phyloP scores from a whole-genome alignment of 2,329 filamentous ascomycete species.

The Lizonia empirigonia region DNA sequence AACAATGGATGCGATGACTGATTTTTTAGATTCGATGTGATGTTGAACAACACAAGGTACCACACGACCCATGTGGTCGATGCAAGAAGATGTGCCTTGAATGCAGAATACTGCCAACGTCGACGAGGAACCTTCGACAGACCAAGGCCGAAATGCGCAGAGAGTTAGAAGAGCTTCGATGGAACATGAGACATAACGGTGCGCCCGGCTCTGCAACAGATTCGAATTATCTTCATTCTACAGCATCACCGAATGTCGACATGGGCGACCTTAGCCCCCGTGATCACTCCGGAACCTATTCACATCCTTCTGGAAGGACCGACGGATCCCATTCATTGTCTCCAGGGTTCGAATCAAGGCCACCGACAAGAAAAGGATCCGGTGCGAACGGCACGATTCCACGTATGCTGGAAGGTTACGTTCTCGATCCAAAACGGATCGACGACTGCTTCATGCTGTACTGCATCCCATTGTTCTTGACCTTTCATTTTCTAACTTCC shows the following conservation, averaged over 20 bases:
- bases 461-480: neutral
- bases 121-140: slow-evolving; percentile 45
- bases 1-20: slow-evolving; percentile 15
- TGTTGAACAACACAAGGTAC: slow-evolving; percentile 47
- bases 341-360: slow-evolving; percentile 36
- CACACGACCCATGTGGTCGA: slow-evolving; percentile 44
- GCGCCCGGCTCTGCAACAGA: slow-evolving; percentile 24
- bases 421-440: slow-evolving; percentile 42
- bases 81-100: slow-evolving; percentile 47
- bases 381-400: slow-evolving; percentile 28
- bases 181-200: slow-evolving; percentile 41
- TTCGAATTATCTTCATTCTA: slow-evolving; percentile 33
- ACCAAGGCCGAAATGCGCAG: slow-evolving; percentile 48
- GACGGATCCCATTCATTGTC: slow-evolving; percentile 39
- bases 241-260: slow-evolving; percentile 36
- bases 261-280: slow-evolving; percentile 35
- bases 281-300: slow-evolving; percentile 37
- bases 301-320: slow-evolving; percentile 34
- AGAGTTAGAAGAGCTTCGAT: slow-evolving; percentile 44
- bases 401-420: slow-evolving; percentile 37
- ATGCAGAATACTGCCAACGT: slow-evolving; percentile 45
- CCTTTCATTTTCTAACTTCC: slow-evolving; percentile 18
- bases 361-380: slow-evolving; percentile 32
- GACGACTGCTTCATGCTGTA: slow-evolving; percentile 46
- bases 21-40: slow-evolving; percentile 45